Evolutionary conservation across 129 eudicot species (phyloP).

Genomic region (Chrysanthemum lavandulifolium): DNA sequence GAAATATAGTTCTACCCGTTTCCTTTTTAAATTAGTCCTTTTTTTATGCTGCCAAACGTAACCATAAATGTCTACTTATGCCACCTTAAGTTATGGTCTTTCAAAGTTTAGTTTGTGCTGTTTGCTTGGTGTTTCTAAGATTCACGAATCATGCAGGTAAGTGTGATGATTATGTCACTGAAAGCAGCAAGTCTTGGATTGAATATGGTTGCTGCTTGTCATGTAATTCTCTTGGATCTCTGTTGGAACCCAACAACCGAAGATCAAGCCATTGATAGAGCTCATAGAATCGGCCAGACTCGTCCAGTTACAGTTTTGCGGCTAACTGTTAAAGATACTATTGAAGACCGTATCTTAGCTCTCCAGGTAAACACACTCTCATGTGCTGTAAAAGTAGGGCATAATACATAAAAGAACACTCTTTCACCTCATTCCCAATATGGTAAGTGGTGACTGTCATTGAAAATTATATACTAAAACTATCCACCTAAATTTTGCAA

Average conservation of each 20-base stretch:
- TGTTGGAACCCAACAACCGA: conserved; percentile 99
- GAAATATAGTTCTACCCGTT: too few species aligned
- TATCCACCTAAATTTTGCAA: too few species aligned
- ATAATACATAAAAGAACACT: too few species aligned
- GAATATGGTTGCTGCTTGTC: conserved; percentile 99
- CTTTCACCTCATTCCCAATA: too few species aligned
- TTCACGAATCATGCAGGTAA: conserved; percentile 41
- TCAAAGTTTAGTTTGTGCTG: background rate
- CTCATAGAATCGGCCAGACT: conserved; percentile 97
- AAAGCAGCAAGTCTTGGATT: conserved; percentile 99
- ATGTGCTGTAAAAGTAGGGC: too few species aligned
- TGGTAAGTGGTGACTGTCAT: too few species aligned
- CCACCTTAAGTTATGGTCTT: background rate
- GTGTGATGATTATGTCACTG: conserved; percentile 96
- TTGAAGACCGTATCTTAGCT: conserved; percentile 97
- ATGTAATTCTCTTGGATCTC: conserved; percentile 84
- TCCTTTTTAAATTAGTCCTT: too few species aligned
- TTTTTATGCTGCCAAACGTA: too few species aligned
- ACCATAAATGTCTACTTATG: too few species aligned
- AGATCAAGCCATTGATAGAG: conserved; percentile 98
- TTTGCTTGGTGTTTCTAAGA: conserved; percentile 1
- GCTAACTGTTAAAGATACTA: conserved; percentile 92
- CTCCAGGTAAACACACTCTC: conserved; percentile 58
- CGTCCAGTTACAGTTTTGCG: conserved; percentile 94
- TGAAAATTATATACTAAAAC: too few species aligned